Percentiles rank a stretch among this genome's conserved stretches.
These are phyloP conservation scores for Curvularia spicifera DNA, from an alignment of 2,329 filamentous ascomycete genomes.

Conservation along the genomic window DNA sequence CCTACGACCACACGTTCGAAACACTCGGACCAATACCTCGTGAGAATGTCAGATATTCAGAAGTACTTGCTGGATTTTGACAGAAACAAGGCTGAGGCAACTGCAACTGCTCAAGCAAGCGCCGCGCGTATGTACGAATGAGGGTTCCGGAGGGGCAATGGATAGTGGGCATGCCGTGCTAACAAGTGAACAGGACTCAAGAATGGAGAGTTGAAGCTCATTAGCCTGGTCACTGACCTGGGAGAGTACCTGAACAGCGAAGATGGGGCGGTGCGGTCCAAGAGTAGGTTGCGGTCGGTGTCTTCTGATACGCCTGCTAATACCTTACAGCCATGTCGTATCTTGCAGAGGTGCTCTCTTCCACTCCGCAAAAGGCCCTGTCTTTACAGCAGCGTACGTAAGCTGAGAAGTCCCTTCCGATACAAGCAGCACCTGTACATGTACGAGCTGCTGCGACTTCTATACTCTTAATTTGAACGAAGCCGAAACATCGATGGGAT, in stretches of 20 bases:
- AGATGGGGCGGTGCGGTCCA: constrained; percentile 65
- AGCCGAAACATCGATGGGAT: neutral
- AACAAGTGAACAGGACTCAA: constrained; percentile 59
- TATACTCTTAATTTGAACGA: neutral
- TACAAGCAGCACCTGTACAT: neutral
- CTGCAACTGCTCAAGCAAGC: constrained; percentile 51
- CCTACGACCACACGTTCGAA: constrained; percentile 9
- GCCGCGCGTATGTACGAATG: constrained; percentile 46
- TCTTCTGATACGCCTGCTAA: constrained; percentile 20
- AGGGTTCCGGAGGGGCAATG: constrained; percentile 1
- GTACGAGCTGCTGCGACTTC: neutral
- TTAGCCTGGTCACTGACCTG: constrained; percentile 67
- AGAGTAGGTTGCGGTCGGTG: constrained; percentile 52
- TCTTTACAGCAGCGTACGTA: constrained; percentile 63
- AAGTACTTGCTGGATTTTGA: constrained; percentile 59
- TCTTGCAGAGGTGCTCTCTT: constrained; percentile 58
- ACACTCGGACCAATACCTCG: neutral
- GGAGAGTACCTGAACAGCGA: constrained; percentile 72
- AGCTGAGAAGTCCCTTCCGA: neutral
- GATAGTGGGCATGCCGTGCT: constrained; percentile 17
- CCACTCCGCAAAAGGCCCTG: constrained; percentile 61
- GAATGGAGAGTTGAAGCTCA: constrained; percentile 64
- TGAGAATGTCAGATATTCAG: constrained; percentile 60
- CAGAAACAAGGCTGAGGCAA: constrained; percentile 56
- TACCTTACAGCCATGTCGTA: constrained; percentile 53